Conservation (phyloP, 2,329 filamentous ascomycete genomes). For the Emericellopsis atlantica region DNA sequence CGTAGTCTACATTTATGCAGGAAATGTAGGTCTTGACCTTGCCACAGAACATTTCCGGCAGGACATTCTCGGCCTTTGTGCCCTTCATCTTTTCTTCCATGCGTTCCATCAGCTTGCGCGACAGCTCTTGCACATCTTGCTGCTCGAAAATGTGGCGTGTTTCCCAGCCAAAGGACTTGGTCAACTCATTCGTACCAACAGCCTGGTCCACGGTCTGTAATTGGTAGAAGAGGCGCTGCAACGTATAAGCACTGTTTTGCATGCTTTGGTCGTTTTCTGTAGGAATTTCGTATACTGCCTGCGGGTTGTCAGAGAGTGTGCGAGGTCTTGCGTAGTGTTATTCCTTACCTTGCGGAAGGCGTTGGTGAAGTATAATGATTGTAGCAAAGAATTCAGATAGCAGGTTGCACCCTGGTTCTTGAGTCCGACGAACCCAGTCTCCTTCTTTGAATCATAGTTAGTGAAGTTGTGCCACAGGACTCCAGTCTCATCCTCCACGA, state of each 20-base stretch:
- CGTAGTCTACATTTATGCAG: conserved; percentile 96
- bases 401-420: conserved; percentile 95
- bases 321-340: conserved; percentile 2
- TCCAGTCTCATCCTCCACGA: conserved; percentile 78
- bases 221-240: conserved; percentile 90
- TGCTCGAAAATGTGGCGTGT: conserved; percentile 97
- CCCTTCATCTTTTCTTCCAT: conserved; percentile 98
- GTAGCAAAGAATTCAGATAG: conserved; percentile 74
- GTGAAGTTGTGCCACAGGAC: conserved; percentile 85
- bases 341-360: conserved; percentile 71
- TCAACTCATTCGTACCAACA: conserved; percentile 85
- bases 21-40: conserved; percentile 99
- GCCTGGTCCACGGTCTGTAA: conserved; percentile 76
- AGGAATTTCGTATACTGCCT: conserved; percentile 95
- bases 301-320: conserved; percentile 6
- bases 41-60: conserved; percentile 86
- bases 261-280: conserved; percentile 74
- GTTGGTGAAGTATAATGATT: conserved; percentile 80
- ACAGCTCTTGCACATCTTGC: conserved; percentile 95
- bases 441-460: conserved; percentile 98
- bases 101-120: conserved; percentile 91
- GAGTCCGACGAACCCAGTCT: conserved; percentile 91
- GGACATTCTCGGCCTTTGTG: conserved; percentile 76
- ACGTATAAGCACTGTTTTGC: conserved; percentile 80
- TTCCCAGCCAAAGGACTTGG: conserved; percentile 96